phyloP scores from a whole-genome alignment of 2,329 filamentous ascomycete genomes.

The Rhynchosporium secalis region DNA sequence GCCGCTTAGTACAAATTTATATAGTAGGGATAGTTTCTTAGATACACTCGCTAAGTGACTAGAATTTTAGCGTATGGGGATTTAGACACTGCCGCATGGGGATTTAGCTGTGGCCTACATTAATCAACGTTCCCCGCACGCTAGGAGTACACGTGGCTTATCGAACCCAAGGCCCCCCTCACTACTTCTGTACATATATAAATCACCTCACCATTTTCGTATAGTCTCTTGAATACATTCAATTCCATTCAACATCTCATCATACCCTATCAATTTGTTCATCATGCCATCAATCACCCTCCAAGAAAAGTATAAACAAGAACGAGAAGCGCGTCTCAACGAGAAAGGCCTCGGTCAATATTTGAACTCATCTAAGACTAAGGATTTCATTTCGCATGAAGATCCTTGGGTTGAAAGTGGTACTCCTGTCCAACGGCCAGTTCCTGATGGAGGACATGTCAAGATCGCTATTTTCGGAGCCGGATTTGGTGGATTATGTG shows the following conservation, averaged over 20 bases:
- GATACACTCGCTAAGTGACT: too few relatives aligned
- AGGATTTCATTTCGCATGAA: slow-evolving; percentile 13
- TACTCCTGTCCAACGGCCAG: slow-evolving; percentile 10
- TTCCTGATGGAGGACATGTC: slow-evolving; percentile 17
- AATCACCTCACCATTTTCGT: not conserved
- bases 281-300: slow-evolving; percentile 8
- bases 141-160: not conserved
- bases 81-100: too few relatives aligned
- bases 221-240: not conserved
- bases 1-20: too few relatives aligned
- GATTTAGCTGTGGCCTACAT: too few relatives aligned
- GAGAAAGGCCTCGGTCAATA: slow-evolving; percentile 17
- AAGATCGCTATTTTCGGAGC: slow-evolving; percentile 20
- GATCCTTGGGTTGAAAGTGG: slow-evolving; percentile 18
- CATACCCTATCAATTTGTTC: too few relatives aligned
- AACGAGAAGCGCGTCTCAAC: slow-evolving; percentile 15
- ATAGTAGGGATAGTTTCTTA: too few relatives aligned
- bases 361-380: slow-evolving; percentile 11
- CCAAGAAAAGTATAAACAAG: slow-evolving; percentile 16
- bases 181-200: not conserved
- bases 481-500: slow-evolving; percentile 17
- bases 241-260: not conserved
- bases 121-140: slow-evolving; percentile 7
- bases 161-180: not conserved
- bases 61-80: too few relatives aligned